These are phyloP conservation scores for Glebionis coronaria DNA, from an alignment of 129 eudicot species.

Conservation along the genomic window DNA sequence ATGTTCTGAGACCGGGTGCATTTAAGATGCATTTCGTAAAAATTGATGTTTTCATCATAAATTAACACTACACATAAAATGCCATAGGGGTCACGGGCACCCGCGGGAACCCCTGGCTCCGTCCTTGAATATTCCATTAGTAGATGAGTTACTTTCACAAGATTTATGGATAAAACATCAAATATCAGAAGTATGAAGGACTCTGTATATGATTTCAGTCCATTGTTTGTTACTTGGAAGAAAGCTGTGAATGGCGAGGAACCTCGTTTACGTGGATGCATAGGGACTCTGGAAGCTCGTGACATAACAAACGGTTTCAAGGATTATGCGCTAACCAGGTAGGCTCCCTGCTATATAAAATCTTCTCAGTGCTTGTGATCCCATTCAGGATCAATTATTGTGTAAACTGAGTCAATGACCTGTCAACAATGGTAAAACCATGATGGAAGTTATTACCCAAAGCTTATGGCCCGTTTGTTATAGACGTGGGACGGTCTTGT, in stretches of 20 bases:
- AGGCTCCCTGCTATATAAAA: conserved; percentile 17
- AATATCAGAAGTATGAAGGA: neutral
- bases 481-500: neutral
- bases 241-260: conserved; percentile 83
- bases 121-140: too few relatives aligned
- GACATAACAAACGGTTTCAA: conserved; percentile 65
- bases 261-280: conserved; percentile 96
- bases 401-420: neutral
- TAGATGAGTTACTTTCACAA: neutral
- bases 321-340: conserved; percentile 93
- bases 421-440: conserved; percentile 4
- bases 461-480: neutral
- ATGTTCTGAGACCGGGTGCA: too few relatives aligned
- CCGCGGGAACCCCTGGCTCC: too few relatives aligned
- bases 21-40: too few relatives aligned
- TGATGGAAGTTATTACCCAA: neutral
- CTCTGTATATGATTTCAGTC: conserved; percentile 47
- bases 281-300: conserved; percentile 87
- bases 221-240: conserved; percentile 97
- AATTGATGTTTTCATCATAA: too few relatives aligned
- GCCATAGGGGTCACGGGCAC: too few relatives aligned
- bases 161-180: neutral
- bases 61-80: too few relatives aligned
- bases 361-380: neutral
- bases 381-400: neutral